Conservation (phyloP, 1,284 basidiomycete genomes). For the Ceratobasidium sp. region DNA sequence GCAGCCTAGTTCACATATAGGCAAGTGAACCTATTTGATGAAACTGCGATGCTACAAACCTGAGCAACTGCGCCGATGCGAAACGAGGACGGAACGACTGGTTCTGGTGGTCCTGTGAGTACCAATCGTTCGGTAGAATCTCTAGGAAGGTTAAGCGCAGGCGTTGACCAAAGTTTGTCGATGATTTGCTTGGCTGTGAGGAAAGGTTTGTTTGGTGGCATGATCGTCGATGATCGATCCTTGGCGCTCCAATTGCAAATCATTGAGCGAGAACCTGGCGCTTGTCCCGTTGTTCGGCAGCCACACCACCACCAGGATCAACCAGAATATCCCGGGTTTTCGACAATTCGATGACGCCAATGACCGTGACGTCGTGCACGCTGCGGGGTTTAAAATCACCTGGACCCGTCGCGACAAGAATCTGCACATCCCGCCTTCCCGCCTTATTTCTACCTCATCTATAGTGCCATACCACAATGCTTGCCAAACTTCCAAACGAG, state of each 20-base stretch:
- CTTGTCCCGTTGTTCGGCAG: not conserved
- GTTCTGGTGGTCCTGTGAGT: constrained; percentile 54
- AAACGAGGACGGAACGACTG: constrained; percentile 59
- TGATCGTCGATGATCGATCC: constrained; percentile 9
- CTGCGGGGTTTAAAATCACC: too few relatives aligned
- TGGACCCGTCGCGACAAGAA: too few relatives aligned
- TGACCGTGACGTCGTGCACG: too few relatives aligned
- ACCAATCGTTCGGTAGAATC: constrained; percentile 44
- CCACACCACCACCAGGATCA: too few relatives aligned
- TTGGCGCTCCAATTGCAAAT: not conserved
- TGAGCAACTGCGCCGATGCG: constrained; percentile 60
- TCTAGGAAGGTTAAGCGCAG: not conserved
- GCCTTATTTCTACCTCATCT: too few relatives aligned
- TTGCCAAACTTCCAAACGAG: too few relatives aligned
- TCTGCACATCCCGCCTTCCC: too few relatives aligned
- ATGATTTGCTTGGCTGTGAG: constrained; percentile 7
- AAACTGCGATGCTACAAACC: constrained; percentile 47
- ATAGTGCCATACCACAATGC: too few relatives aligned
- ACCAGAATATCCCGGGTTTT: too few relatives aligned
- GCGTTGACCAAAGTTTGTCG: constrained; percentile 12
- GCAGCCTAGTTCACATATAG: constrained; percentile 53
- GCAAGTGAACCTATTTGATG: constrained; percentile 15
- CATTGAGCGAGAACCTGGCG: not conserved
- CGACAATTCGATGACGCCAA: too few relatives aligned
- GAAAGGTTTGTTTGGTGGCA: not conserved